These are phyloP conservation scores for Rubroboletus satanas DNA, from an alignment of 768 basidiomycete species.

Conservation along the genomic window DNA sequence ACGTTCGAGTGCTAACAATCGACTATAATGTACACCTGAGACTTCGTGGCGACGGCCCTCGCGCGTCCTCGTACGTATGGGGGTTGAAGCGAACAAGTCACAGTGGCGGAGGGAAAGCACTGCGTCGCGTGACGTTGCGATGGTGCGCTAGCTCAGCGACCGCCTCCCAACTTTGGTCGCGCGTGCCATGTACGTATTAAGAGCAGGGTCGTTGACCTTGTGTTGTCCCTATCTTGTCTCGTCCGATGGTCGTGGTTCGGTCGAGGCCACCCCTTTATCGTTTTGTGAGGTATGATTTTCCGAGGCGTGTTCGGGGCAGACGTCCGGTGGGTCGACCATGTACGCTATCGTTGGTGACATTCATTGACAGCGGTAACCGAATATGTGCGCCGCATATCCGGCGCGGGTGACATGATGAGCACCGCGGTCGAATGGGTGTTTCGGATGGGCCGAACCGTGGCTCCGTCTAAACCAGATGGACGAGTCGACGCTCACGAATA, in stretches of 20 bases:
- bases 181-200: slow-evolving; percentile 6
- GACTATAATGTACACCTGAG: neutral
- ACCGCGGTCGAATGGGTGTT: neutral
- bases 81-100: neutral
- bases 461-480: too few relatives aligned
- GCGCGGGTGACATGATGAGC: neutral
- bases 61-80: neutral
- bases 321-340: neutral
- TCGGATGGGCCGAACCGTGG: neutral
- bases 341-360: neutral
- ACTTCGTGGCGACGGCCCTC: neutral
- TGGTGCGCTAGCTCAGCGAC: too few relatives aligned
- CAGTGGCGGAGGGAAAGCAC: too few relatives aligned
- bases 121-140: neutral
- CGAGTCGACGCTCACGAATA: neutral
- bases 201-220: neutral
- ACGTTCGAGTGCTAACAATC: neutral
- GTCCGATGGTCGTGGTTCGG: neutral
- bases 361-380: slow-evolving; percentile 1
- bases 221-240: neutral
- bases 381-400: neutral
- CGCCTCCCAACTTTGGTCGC: neutral
- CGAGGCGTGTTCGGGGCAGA: neutral
- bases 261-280: neutral
- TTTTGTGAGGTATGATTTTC: neutral